Percentiles rank a stretch among this genome's conserved stretches.
phyloP scores from a whole-genome alignment of 306 rosid species.

The Nissolia schottii region DNA sequence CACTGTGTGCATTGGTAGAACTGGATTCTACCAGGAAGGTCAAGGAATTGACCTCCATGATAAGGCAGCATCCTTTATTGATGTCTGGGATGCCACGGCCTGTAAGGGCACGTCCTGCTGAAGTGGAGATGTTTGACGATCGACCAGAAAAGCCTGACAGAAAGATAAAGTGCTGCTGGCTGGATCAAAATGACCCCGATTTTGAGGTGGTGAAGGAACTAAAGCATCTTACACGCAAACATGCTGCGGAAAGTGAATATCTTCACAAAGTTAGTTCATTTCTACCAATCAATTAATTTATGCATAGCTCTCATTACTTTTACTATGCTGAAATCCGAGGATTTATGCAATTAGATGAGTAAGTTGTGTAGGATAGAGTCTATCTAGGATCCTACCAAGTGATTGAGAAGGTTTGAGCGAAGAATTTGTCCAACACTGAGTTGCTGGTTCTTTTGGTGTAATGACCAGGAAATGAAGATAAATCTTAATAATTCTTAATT shows the following conservation, averaged over 20 bases:
- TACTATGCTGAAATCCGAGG: not conserved
- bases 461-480: too few species aligned
- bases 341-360: not conserved
- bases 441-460: too few species aligned
- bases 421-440: too few species aligned
- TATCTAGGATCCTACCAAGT: too few species aligned
- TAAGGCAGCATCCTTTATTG: slow-evolving; percentile 58
- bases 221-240: slow-evolving; percentile 47
- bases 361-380: not conserved
- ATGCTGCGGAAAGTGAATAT: slow-evolving; percentile 48
- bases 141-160: slow-evolving; percentile 57
- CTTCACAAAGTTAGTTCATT: slow-evolving; percentile 43
- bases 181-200: slow-evolving; percentile 60
- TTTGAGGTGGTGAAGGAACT: slow-evolving; percentile 47
- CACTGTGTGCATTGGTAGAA: slow-evolving; percentile 62
- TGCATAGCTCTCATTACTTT: not conserved
- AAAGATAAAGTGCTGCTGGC: slow-evolving; percentile 42
- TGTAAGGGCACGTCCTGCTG: slow-evolving; percentile 53
- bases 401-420: too few species aligned
- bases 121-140: slow-evolving; percentile 69
- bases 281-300: not conserved
- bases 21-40: slow-evolving; percentile 59
- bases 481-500: too few species aligned
- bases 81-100: slow-evolving; percentile 91
- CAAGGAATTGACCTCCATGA: slow-evolving; percentile 32